Conservation (phyloP, 139 green algal genomes). For the Diplosphaera chodatii region DNA sequence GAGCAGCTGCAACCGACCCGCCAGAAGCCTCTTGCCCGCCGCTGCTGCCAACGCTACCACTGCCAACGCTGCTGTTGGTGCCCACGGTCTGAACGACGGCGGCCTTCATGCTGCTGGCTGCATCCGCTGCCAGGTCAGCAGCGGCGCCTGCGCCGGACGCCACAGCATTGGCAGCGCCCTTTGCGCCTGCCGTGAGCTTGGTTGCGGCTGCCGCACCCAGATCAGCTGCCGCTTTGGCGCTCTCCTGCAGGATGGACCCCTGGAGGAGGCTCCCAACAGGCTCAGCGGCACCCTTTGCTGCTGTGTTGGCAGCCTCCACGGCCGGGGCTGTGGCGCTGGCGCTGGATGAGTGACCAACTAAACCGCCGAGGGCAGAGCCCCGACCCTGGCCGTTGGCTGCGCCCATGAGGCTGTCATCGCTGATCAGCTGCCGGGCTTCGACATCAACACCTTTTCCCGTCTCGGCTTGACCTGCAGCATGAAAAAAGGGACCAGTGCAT, state of each 20-base stretch:
- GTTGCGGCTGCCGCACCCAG: neutral
- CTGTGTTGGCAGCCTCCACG: too few species aligned
- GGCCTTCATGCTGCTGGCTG: neutral
- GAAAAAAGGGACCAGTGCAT: neutral
- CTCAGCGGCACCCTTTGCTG: too few species aligned
- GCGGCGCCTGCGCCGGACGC: too few species aligned
- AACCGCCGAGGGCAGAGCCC: too few species aligned
- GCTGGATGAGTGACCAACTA: too few species aligned
- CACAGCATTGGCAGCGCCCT: neutral
- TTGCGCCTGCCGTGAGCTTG: neutral
- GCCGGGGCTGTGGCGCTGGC: too few species aligned
- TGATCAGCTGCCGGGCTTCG: neutral
- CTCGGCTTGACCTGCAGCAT: neutral
- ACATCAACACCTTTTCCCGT: too few species aligned
- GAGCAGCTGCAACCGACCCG: too few species aligned
- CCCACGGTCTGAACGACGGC: neutral
- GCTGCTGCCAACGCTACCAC: too few species aligned
- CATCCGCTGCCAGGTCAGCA: neutral
- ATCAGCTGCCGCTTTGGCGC: neutral
- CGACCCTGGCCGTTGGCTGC: neutral
- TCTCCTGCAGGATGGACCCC: neutral
- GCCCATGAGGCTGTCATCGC: neutral
- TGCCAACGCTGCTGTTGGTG: too few species aligned
- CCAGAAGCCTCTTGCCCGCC: too few species aligned
- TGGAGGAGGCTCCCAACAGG: too few species aligned